These are phyloP conservation scores for Trichosporon asahii DNA, from an alignment of 1,284 basidiomycete genomes.

Conservation along the genomic window DNA sequence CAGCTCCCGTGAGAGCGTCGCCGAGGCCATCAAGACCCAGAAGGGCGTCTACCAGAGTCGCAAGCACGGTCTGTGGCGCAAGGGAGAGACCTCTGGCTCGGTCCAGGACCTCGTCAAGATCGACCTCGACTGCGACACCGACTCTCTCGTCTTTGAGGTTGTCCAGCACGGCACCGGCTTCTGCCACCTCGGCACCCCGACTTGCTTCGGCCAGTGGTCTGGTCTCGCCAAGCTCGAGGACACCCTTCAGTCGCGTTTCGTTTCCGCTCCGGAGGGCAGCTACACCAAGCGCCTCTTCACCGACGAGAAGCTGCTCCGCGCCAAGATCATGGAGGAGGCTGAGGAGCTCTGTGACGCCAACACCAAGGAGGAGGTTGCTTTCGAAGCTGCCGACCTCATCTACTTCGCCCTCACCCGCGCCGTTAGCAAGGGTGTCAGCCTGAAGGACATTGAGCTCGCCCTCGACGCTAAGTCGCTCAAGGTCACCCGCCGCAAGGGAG, in stretches of 20 bases:
- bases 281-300: slow-evolving; percentile 89
- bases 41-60: slow-evolving; percentile 95
- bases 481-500: slow-evolving; percentile 81
- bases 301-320: slow-evolving; percentile 73
- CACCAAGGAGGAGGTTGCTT: slow-evolving; percentile 80
- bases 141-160: slow-evolving; percentile 88
- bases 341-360: slow-evolving; percentile 88
- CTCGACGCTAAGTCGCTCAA: slow-evolving; percentile 84
- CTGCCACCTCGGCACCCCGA: slow-evolving; percentile 81
- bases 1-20: slow-evolving; percentile 85
- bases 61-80: slow-evolving; percentile 93
- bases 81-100: slow-evolving; percentile 93
- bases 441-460: slow-evolving; percentile 80
- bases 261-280: slow-evolving; percentile 78
- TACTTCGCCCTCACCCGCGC: slow-evolving; percentile 93
- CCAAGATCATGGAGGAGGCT: slow-evolving; percentile 98
- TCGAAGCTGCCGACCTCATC: slow-evolving; percentile 91
- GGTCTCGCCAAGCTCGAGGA: slow-evolving; percentile 81
- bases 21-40: slow-evolving; percentile 80
- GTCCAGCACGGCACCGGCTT: slow-evolving; percentile 88
- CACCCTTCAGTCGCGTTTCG: slow-evolving; percentile 70
- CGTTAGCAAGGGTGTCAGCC: slow-evolving; percentile 73
- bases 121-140: slow-evolving; percentile 85
- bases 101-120: slow-evolving; percentile 84
- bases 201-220: slow-evolving; percentile 71